A percentile compares a stretch with the other conserved stretches of the same genome.
Conservation (phyloP, 306 rosid species). For the Quercus mongolica region DNA sequence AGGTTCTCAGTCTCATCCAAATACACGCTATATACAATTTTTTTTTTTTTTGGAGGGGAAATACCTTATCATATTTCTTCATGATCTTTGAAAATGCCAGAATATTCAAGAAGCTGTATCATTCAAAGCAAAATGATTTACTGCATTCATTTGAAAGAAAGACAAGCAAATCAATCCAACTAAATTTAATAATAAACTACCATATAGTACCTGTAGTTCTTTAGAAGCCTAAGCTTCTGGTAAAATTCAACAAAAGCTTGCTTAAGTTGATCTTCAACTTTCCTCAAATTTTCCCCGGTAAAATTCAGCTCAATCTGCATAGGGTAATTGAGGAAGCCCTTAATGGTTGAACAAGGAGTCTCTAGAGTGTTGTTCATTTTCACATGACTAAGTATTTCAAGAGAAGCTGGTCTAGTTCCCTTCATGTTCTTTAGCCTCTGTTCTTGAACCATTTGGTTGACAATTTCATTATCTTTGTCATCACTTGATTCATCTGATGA, state of each 20-base stretch:
- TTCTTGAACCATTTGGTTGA: constrained; percentile 8
- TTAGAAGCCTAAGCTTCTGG: constrained; percentile 64
- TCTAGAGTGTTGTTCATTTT: constrained; percentile 44
- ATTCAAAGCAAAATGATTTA: background rate
- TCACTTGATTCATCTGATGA: constrained; percentile 10
- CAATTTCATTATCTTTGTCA: background rate
- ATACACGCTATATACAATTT: too few species aligned
- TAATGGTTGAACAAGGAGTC: constrained; percentile 64
- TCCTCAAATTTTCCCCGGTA: constrained; percentile 43
- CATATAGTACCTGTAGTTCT: constrained; percentile 44
- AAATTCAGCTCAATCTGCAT: constrained; percentile 40
- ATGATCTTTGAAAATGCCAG: constrained; percentile 80
- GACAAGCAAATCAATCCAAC: background rate
- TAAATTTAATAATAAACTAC: background rate
- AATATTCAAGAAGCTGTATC: constrained; percentile 56
- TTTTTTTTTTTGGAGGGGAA: too few species aligned
- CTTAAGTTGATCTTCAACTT: constrained; percentile 49
- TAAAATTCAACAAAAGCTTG: constrained; percentile 55
- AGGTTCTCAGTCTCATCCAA: too few species aligned
- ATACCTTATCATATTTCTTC: constrained; percentile 84
- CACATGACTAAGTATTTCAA: constrained; percentile 48
- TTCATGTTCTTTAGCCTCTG: background rate
- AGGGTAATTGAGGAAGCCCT: constrained; percentile 38
- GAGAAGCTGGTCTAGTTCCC: constrained; percentile 37
- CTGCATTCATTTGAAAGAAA: background rate